phyloP scores from a whole-genome alignment of 331 rosid genomes.

The Malus hybrid region DNA sequence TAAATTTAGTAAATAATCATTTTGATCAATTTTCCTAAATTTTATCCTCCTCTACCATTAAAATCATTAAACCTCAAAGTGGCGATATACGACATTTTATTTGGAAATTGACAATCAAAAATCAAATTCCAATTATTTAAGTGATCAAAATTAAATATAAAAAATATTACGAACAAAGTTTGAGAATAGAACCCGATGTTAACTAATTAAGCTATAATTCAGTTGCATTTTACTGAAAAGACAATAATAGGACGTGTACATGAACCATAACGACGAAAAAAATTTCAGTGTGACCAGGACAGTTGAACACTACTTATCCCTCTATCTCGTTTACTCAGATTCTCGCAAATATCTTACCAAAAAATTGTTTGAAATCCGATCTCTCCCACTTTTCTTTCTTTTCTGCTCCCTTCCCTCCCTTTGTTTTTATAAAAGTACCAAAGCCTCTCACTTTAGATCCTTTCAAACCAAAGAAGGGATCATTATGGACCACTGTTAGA shows the following conservation, averaged over 20 bases:
- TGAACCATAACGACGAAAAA: not conserved
- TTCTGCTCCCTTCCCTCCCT: not conserved
- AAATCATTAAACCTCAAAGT: too few species aligned
- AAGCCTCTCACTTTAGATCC: not conserved
- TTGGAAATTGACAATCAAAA: too few species aligned
- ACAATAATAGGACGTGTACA: not conserved
- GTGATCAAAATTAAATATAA: too few species aligned
- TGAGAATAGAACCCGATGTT: too few species aligned
- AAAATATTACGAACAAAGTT: too few species aligned
- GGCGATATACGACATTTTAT: too few species aligned
- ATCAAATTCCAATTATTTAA: too few species aligned
- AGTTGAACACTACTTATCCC: not conserved
- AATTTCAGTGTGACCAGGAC: not conserved
- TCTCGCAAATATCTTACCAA: not conserved
- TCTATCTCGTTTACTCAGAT: not conserved
- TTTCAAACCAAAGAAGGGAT: slow-evolving; percentile 1
- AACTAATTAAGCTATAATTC: too few species aligned
- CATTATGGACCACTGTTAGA: slow-evolving; percentile 10
- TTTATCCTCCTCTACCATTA: too few species aligned
- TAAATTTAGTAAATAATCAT: too few species aligned
- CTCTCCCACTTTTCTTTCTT: not conserved
- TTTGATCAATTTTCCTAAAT: too few species aligned
- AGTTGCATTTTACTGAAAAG: not conserved
- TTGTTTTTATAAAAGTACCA: not conserved
- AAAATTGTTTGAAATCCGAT: slow-evolving; percentile 24